Percentiles rank a stretch among this genome's conserved stretches.
These are phyloP conservation scores for Aspergillus terreus DNA, from an alignment of 2,329 filamentous ascomycete genomes.

Conservation along the genomic window DNA sequence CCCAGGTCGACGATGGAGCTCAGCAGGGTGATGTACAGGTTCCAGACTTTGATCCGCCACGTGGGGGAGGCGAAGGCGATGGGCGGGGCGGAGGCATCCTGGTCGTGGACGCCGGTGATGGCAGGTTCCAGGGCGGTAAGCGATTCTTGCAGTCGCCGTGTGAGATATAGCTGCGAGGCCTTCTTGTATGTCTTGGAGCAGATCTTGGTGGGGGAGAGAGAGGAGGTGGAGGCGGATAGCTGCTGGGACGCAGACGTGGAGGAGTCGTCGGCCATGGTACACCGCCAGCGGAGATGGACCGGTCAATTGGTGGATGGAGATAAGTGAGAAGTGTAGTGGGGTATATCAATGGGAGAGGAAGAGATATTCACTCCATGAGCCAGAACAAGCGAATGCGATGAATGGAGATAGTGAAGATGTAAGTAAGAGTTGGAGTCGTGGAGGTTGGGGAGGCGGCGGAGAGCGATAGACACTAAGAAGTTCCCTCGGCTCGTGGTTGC, in stretches of 20 bases:
- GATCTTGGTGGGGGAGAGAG: conserved; percentile 56
- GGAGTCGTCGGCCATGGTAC: conserved; percentile 31
- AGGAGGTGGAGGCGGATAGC: conserved; percentile 66
- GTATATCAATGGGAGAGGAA: neutral
- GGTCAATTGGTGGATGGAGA: conserved; percentile 3
- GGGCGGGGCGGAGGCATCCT: conserved; percentile 55
- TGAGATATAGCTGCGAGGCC: conserved; percentile 89
- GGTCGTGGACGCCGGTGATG: conserved; percentile 58
- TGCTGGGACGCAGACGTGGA: conserved; percentile 40
- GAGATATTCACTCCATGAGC: neutral
- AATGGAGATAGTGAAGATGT: conserved; percentile 1
- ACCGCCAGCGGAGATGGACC: conserved; percentile 16
- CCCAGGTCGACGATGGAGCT: conserved; percentile 89
- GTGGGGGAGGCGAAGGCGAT: conserved; percentile 75
- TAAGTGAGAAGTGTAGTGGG: neutral
- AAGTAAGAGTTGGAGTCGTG: neutral
- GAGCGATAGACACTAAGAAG: neutral
- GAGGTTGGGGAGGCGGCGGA: neutral
- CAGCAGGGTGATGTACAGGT: conserved; percentile 87
- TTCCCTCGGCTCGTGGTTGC: neutral
- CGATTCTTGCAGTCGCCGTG: conserved; percentile 85
- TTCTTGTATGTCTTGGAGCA: conserved; percentile 91
- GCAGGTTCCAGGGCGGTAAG: conserved; percentile 80
- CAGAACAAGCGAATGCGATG: neutral
- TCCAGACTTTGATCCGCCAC: conserved; percentile 94